These are phyloP conservation scores for Gymnopilus dilepis DNA, from an alignment of 768 basidiomycete species.

Conservation along the genomic window DNA sequence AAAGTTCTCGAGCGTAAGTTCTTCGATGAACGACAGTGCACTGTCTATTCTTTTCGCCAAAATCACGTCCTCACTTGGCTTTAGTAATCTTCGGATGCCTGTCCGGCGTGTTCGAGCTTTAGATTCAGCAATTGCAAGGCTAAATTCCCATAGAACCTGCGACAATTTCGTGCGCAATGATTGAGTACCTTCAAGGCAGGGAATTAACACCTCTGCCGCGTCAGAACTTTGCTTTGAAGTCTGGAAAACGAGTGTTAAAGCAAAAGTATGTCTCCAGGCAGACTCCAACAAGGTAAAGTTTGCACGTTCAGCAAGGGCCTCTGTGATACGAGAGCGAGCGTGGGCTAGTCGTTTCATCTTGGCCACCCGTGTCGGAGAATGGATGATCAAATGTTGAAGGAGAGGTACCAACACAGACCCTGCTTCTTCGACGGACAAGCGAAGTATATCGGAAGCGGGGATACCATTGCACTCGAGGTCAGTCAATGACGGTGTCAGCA, in stretches of 20 bases:
- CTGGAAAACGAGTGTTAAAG: constrained; percentile 1
- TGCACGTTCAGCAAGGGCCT: background rate
- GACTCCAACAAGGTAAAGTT: background rate
- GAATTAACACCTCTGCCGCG: background rate
- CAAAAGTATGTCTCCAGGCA: background rate
- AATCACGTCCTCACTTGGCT: background rate
- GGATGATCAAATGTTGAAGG: constrained; percentile 1
- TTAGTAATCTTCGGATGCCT: background rate
- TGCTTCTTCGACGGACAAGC: background rate
- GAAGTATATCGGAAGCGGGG: background rate
- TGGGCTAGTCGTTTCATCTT: background rate
- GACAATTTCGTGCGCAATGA: background rate
- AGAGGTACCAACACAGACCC: background rate
- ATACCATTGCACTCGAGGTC: constrained; percentile 12
- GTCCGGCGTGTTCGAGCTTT: background rate
- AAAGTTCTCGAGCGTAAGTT: background rate
- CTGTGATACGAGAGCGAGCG: background rate
- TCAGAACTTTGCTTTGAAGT: background rate
- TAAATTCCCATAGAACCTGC: constrained; percentile 1
- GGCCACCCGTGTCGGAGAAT: background rate
- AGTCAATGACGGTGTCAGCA: background rate
- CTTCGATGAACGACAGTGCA: background rate
- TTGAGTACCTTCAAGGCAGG: background rate
- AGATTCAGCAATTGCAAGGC: background rate
- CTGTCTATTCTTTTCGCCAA: background rate